Evolutionary conservation across 805 yeast species (phyloP).

Genomic region (Candida coleopterorum): DNA sequence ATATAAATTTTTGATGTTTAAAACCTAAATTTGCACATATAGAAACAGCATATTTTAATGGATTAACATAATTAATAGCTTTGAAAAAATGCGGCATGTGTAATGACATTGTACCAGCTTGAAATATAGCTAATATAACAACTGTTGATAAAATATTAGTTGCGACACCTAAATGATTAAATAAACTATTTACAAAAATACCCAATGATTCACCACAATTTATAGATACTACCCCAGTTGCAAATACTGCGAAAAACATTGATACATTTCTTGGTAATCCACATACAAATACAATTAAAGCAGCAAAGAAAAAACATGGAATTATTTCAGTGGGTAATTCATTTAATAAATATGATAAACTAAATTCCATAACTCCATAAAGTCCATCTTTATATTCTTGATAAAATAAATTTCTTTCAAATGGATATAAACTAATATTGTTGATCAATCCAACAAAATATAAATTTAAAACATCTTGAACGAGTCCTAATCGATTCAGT

Average conservation of each 20-base stretch:
- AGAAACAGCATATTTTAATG: slow-evolving; percentile 67
- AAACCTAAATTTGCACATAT: slow-evolving; percentile 59
- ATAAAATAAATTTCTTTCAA: slow-evolving; percentile 69
- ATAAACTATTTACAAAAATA: slow-evolving; percentile 68
- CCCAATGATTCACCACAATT: slow-evolving; percentile 86
- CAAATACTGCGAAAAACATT: slow-evolving; percentile 62
- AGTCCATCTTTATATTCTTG: slow-evolving; percentile 73
- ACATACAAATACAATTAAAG: slow-evolving; percentile 60
- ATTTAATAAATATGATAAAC: slow-evolving; percentile 50
- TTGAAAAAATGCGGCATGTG: slow-evolving; percentile 65
- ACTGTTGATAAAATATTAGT: slow-evolving; percentile 65
- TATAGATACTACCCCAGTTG: slow-evolving; percentile 48
- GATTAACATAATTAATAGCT: slow-evolving; percentile 73
- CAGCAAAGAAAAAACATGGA: slow-evolving; percentile 54
- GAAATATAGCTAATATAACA: slow-evolving; percentile 66
- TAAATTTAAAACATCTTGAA: slow-evolving; percentile 67
- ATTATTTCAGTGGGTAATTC: slow-evolving; percentile 68
- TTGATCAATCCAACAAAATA: slow-evolving; percentile 79
- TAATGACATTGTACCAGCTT: slow-evolving; percentile 83
- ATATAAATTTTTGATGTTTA: slow-evolving; percentile 43
- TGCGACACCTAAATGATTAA: slow-evolving; percentile 75
- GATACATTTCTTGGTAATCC: slow-evolving; percentile 68
- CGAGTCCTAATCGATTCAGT: slow-evolving; percentile 64
- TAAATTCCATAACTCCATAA: slow-evolving; percentile 62
- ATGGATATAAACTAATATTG: slow-evolving; percentile 71